Conservation (phyloP, 257 asterid genomes). For the Cinchona pubescens region DNA sequence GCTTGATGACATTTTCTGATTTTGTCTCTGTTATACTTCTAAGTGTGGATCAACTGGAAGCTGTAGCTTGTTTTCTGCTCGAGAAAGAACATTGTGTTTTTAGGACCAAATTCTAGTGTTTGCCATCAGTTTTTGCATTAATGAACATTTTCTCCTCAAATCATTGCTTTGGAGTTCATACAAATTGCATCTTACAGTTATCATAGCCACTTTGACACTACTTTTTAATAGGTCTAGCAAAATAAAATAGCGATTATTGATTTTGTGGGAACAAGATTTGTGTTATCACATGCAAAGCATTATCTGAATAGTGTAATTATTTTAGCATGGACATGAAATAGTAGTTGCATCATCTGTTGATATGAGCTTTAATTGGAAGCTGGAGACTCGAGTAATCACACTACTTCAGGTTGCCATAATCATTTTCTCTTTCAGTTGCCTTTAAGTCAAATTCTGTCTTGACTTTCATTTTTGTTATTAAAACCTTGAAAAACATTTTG, state of each 20-base stretch:
- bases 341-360: neutral
- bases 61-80: neutral
- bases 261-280: neutral
- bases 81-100: neutral
- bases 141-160: neutral
- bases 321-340: neutral
- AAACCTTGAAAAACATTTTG: neutral
- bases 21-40: neutral
- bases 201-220: neutral
- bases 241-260: neutral
- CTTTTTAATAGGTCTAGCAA: neutral
- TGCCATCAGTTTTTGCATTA: neutral
- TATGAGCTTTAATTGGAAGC: neutral
- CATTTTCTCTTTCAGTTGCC: neutral
- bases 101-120: neutral
- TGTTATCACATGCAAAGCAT: neutral
- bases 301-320: neutral
- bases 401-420: neutral
- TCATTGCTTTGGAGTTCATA: neutral
- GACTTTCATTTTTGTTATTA: neutral
- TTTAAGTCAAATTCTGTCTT: neutral
- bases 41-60: neutral
- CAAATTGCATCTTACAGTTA: neutral
- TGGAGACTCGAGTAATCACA: neutral
- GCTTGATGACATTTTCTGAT: neutral